A percentile compares a stretch with the other conserved stretches of the same genome.
These are phyloP conservation scores for Oryza longistaminata DNA, from an alignment of 176 grass and related monocot species.

Conservation along the genomic window DNA sequence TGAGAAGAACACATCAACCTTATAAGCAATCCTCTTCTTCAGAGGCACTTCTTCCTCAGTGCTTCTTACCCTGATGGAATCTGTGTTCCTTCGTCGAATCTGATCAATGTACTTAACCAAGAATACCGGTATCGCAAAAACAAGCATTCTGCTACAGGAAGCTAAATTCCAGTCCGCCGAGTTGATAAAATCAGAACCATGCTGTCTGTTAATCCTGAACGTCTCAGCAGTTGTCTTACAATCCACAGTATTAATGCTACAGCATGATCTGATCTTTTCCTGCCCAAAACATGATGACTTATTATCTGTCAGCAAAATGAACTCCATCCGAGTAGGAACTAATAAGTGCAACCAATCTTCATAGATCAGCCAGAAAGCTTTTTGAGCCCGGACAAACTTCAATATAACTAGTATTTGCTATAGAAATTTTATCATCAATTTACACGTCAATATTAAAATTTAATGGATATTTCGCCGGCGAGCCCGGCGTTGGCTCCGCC, in stretches of 20 bases:
- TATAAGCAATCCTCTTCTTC: constrained; percentile 92
- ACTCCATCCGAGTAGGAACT: too few species aligned
- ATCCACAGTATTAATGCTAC: constrained; percentile 15
- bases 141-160: constrained; percentile 52
- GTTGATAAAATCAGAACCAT: constrained; percentile 27
- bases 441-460: too few species aligned
- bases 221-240: constrained; percentile 22
- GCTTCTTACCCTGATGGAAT: constrained; percentile 19
- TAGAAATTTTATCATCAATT: too few species aligned
- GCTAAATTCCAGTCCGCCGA: constrained; percentile 43
- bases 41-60: constrained; percentile 75
- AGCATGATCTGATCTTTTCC: constrained; percentile 63
- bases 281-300: constrained; percentile 31
- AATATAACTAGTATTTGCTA: too few species aligned
- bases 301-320: constrained; percentile 7
- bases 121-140: constrained; percentile 48
- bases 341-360: neutral
- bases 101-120: constrained; percentile 67
- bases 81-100: constrained; percentile 34
- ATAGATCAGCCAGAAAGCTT: too few species aligned
- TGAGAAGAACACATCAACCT: constrained; percentile 94
- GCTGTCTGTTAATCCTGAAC: constrained; percentile 28
- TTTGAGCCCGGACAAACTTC: too few species aligned
- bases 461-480: too few species aligned
- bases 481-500: too few species aligned